phyloP scores from a whole-genome alignment of 1,139 yeast genomes.

The Diutina mesorugosa region DNA sequence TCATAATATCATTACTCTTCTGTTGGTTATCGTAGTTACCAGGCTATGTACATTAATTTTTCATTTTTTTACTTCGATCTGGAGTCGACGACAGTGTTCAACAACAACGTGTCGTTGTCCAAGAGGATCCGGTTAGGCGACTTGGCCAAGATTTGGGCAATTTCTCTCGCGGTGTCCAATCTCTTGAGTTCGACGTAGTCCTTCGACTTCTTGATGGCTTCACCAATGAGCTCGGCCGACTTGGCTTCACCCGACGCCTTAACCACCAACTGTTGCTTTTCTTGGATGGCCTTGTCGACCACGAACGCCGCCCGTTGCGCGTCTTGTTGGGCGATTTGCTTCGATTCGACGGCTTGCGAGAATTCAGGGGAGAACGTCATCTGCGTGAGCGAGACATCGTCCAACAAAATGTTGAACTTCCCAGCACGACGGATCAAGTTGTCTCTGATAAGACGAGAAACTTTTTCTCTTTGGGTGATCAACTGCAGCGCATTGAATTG shows the following conservation, averaged over 20 bases:
- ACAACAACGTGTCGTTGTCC: slow-evolving; percentile 83
- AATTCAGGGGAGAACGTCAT: slow-evolving; percentile 98
- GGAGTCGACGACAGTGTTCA: slow-evolving; percentile 69
- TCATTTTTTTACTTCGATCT: not conserved
- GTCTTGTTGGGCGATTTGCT: slow-evolving; percentile 98
- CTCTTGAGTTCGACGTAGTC: slow-evolving; percentile 95
- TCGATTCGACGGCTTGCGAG: slow-evolving; percentile 95
- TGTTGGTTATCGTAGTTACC: not conserved
- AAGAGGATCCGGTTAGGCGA: slow-evolving; percentile 88
- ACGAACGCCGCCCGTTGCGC: slow-evolving; percentile 97
- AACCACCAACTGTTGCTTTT: slow-evolving; percentile 91
- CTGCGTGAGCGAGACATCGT: slow-evolving; percentile 89
- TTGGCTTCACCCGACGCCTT: slow-evolving; percentile 98
- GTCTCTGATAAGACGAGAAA: slow-evolving; percentile 82
- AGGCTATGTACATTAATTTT: not conserved
- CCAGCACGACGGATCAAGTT: slow-evolving; percentile 84
- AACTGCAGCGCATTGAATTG: slow-evolving; percentile 97
- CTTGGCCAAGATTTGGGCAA: slow-evolving; percentile 70
- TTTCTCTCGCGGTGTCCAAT: slow-evolving; percentile 93
- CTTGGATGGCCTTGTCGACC: slow-evolving; percentile 95
- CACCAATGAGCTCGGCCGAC: slow-evolving; percentile 97
- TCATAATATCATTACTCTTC: not conserved
- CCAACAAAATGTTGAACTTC: slow-evolving; percentile 75
- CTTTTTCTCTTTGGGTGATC: slow-evolving; percentile 96
- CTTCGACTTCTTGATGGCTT: slow-evolving; percentile 89